Evolutionary conservation across 2,329 filamentous ascomycete genomes (phyloP).

Genomic region (Bipolaris gigantea): DNA sequence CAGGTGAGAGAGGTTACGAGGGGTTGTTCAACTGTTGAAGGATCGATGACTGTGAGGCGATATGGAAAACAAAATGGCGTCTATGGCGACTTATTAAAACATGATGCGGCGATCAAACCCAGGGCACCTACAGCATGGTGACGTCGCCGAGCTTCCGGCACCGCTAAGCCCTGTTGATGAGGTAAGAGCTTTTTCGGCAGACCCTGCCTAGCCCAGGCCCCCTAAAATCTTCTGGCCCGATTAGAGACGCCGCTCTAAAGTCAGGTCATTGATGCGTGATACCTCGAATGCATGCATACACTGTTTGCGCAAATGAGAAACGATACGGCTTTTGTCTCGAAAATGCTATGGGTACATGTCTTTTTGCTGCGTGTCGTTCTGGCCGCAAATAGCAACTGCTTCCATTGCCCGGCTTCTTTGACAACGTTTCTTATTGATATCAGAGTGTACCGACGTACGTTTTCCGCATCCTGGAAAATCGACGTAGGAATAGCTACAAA

Average conservation of each 20-base stretch:
- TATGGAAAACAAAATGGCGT: conserved; percentile 11
- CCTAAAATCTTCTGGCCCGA: conserved; percentile 10
- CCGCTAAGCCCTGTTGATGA: conserved; percentile 26
- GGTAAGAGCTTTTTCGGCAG: conserved; percentile 32
- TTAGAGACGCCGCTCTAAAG: conserved; percentile 10
- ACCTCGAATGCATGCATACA: not conserved
- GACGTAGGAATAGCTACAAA: conserved; percentile 10
- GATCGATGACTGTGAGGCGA: not conserved
- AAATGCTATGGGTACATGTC: not conserved
- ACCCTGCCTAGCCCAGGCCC: conserved; percentile 20
- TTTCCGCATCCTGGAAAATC: conserved; percentile 1
- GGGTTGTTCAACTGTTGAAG: not conserved
- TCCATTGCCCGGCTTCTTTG: not conserved
- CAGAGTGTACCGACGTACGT: not conserved
- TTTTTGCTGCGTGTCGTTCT: not conserved
- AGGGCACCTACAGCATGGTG: conserved; percentile 39
- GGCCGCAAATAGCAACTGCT: not conserved
- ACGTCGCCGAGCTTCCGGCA: conserved; percentile 42
- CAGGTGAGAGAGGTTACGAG: not conserved
- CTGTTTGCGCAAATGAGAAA: not conserved
- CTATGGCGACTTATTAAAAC: conserved; percentile 32
- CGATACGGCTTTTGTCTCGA: not conserved
- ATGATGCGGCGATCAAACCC: conserved; percentile 28
- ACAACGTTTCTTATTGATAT: not conserved
- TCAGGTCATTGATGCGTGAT: conserved; percentile 28